phyloP scores from a whole-genome alignment of 768 basidiomycete genomes.

The Lactarius vividus region DNA sequence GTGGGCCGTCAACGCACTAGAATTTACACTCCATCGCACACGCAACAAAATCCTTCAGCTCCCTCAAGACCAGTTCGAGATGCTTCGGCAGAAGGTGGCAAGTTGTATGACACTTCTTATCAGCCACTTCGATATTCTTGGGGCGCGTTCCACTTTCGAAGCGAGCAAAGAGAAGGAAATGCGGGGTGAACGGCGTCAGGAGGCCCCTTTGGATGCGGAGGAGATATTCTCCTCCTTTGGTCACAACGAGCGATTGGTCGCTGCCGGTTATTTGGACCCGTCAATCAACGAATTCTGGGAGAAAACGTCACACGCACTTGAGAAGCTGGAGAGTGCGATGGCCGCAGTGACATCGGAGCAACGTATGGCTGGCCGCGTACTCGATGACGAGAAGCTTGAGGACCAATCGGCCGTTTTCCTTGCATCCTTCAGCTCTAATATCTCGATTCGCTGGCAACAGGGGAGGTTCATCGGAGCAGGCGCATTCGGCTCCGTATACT shows the following conservation, averaged over 20 bases:
- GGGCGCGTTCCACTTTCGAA: conserved; percentile 84
- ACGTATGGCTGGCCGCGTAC: conserved; percentile 81
- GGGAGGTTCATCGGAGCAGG: conserved; percentile 98
- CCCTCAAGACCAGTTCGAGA: conserved; percentile 83
- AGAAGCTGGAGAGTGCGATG: conserved; percentile 64
- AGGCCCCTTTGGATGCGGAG: conserved; percentile 45
- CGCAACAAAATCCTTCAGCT: conserved; percentile 88
- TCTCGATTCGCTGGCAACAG: conserved; percentile 97
- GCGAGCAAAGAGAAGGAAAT: conserved; percentile 88
- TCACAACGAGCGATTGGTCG: conserved; percentile 32
- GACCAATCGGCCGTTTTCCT: conserved; percentile 93
- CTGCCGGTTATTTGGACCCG: conserved; percentile 52
- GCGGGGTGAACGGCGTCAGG: conserved; percentile 59
- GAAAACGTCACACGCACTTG: conserved; percentile 54
- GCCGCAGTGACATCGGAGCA: conserved; percentile 62
- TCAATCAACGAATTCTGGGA: conserved; percentile 79
- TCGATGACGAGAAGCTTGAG: conserved; percentile 91
- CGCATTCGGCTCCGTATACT: conserved; percentile 99
- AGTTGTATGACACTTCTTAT: conserved; percentile 97
- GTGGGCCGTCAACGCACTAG: conserved; percentile 96
- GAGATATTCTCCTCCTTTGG: conserved; percentile 42
- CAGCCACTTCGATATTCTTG: conserved; percentile 96
- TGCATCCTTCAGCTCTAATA: conserved; percentile 93
- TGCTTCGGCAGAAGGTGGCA: conserved; percentile 88
- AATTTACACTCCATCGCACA: conserved; percentile 87